Evolutionary conservation across 305 asterid genomes (phyloP), one percentile per base, ranked within the genome.

Genomic region (Petunia hybrid): DNA sequence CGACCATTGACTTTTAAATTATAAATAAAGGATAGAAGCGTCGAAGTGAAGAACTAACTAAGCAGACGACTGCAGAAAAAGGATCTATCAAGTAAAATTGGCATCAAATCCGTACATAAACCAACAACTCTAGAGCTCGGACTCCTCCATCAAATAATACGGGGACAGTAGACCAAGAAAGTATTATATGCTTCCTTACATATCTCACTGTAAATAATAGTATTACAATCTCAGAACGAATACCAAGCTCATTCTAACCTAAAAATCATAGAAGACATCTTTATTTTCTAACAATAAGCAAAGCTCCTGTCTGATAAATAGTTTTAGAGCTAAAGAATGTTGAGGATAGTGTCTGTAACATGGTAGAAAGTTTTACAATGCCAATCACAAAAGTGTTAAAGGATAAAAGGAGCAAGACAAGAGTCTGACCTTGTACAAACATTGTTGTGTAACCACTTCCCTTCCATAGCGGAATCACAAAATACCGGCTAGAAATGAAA

Each of bases 391-490:
- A 22, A 71, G 45, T 22, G 62, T 53, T 45, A 40, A 40, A 7
- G 31, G 1, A 35, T 42, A 16, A 51, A 71, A 36, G 36, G 78
- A 51, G 78, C 78, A 73, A 73, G 63, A 13, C 0, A 22, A 22
- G 7, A 73, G 43, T 46, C 83, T 83, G 69, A 95, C 98, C 98
- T 92, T 96, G 97, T 77, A 92, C 80, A 86, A 94, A 94, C 98
- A 94, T 96, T 9, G 97, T 91, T 65, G 94, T 85, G 84, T 96
- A 93, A 81, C 99, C 98, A 79, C 87, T 89, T 88, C 98, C 98
- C 89, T 87, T 94, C 98, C 99, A 93, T 84, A 94, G 42, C 2
- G 98, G 97, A 87, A 94, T 85, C 87, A 92, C 99, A 83, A 95
- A 95, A 84, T 92, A 90, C 51, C 89, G 98, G 88, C 99, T 91